Percentiles rank a stretch among this genome's conserved stretches.
Conservation (phyloP, 2,329 filamentous ascomycete species). For the Fusarium camptoceras region DNA sequence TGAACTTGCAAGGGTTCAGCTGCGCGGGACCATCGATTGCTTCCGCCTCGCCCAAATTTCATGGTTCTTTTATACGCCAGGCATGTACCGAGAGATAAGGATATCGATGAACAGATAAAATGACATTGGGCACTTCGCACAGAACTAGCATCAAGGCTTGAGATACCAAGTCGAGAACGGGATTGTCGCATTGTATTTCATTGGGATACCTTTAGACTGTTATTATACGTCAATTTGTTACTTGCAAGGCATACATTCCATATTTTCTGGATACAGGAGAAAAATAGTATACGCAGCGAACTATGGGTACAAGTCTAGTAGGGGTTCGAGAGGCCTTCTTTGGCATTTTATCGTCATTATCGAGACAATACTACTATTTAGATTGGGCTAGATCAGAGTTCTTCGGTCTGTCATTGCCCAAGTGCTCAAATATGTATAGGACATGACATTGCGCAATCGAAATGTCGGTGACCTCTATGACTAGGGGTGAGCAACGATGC, state of each 20-base stretch:
- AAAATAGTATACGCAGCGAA: slow-evolving; percentile 23
- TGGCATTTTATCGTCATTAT: slow-evolving; percentile 24
- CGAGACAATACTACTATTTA: slow-evolving; percentile 25
- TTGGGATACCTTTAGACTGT: slow-evolving; percentile 50
- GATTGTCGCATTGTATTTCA: slow-evolving; percentile 36
- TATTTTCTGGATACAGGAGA: slow-evolving; percentile 16
- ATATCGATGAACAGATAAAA: slow-evolving; percentile 40
- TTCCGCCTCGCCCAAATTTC: slow-evolving; percentile 6
- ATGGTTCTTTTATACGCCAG: slow-evolving; percentile 21
- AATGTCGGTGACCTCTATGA: slow-evolving; percentile 4
- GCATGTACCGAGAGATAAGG: slow-evolving; percentile 16
- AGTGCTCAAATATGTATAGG: neutral
- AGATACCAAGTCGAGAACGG: slow-evolving; percentile 27
- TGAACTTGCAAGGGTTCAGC: slow-evolving; percentile 20
- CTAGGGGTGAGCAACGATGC: neutral
- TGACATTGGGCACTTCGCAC: slow-evolving; percentile 44
- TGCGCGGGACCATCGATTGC: slow-evolving; percentile 29
- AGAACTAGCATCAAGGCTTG: slow-evolving; percentile 38
- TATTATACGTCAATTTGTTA: slow-evolving; percentile 42
- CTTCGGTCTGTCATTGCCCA: neutral
- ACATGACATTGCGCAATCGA: neutral
- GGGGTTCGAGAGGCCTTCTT: slow-evolving; percentile 16
- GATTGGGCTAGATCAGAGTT: slow-evolving; percentile 25
- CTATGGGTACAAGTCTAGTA: slow-evolving; percentile 19
- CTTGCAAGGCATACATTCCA: slow-evolving; percentile 28